Evolutionary conservation across 106 monocot genomes (phyloP).

Genomic region (Alisma plantagoaquatica): DNA sequence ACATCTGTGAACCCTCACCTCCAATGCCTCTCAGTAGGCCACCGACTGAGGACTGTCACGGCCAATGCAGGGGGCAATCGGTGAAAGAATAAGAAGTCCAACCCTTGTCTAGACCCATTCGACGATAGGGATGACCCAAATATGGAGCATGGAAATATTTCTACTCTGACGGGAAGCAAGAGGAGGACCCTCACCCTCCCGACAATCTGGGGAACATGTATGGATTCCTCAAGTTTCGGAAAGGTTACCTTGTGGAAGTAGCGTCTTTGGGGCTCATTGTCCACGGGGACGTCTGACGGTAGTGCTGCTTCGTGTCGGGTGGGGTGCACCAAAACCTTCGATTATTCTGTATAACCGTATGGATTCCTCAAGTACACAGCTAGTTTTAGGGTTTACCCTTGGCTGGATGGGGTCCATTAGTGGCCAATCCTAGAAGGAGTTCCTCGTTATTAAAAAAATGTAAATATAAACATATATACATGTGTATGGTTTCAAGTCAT

Average conservation of each 20-base stretch:
- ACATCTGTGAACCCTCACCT: no score
- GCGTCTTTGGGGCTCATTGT: conserved; percentile 51
- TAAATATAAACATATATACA: no score
- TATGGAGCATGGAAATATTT: conserved; percentile 46
- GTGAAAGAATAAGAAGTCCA: conserved; percentile 72
- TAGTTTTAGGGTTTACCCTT: no score
- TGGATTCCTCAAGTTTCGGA: conserved; percentile 78
- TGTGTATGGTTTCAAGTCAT: no score
- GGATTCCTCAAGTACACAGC: no score
- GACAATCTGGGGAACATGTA: conserved; percentile 66
- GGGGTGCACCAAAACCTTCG: conserved; percentile 82
- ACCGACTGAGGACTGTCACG: no score
- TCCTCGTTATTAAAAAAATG: no score
- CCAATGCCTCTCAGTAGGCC: no score
- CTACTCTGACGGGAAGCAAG: conserved; percentile 77
- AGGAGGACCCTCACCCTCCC: conserved; percentile 67
- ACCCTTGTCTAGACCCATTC: conserved; percentile 91
- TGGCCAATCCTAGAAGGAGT: no score
- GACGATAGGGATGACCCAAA: conserved; percentile 65
- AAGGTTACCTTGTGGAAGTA: conserved; percentile 65
- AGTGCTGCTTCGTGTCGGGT: conserved; percentile 75
- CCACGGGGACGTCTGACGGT: conserved; percentile 65
- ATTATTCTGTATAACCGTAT: no score
- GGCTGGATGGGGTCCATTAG: no score
- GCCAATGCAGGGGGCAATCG: no score